Evolutionary conservation across 768 basidiomycete species (phyloP).

Genomic region (Pleurotus tuber-regium): DNA sequence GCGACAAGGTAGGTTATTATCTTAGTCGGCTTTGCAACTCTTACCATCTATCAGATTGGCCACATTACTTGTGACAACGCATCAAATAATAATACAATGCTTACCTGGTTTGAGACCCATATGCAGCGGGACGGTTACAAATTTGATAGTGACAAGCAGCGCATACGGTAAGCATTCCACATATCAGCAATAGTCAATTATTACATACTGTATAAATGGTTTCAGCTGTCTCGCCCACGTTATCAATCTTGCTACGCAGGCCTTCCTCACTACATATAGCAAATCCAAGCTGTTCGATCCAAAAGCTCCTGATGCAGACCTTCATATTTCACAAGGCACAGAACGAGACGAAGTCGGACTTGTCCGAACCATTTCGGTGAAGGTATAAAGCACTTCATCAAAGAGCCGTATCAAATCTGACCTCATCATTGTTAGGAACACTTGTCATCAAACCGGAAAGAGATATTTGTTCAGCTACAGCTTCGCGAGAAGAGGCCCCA

Average conservation of each 20-base stretch:
- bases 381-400: constrained; percentile 7
- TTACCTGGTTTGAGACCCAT: constrained; percentile 27
- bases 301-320: constrained; percentile 15
- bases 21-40: no score
- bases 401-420: not conserved
- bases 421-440: constrained; percentile 14
- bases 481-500: constrained; percentile 8
- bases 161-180: not conserved
- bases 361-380: constrained; percentile 11
- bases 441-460: constrained; percentile 20
- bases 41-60: no score
- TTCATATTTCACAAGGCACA: not conserved
- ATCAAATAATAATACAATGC: constrained; percentile 34
- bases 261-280: constrained; percentile 23
- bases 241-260: constrained; percentile 31
- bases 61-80: constrained; percentile 38
- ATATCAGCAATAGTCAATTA: no score
- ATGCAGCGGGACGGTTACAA: no score
- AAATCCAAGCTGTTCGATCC: constrained; percentile 23
- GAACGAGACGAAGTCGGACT: constrained; percentile 21
- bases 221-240: constrained; percentile 30
- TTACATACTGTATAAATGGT: no score
- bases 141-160: constrained; percentile 3
- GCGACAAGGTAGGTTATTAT: constrained; percentile 24
- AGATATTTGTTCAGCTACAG: constrained; percentile 20